A percentile compares a stretch with the other conserved stretches of the same genome.
Evolutionary conservation across 2,329 filamentous ascomycete species (phyloP).

Genomic region (Apiospora arundinis): DNA sequence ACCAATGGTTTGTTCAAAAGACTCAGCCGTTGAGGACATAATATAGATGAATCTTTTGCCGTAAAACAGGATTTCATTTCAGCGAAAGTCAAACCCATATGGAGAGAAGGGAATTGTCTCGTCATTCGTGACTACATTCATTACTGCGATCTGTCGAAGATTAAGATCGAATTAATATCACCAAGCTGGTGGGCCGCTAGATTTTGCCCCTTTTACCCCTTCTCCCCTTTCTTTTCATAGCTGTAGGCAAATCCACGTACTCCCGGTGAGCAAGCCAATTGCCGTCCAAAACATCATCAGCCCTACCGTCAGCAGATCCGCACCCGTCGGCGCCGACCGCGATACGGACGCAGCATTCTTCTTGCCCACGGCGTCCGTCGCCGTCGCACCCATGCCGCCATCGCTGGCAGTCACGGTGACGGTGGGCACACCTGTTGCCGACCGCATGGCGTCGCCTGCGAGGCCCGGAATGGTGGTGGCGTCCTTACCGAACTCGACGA

Average conservation of each 20-base stretch:
- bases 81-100: no score
- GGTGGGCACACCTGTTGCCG: constrained; percentile 30
- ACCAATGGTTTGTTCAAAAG: no score
- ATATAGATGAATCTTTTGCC: no score
- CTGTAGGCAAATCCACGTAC: not conserved
- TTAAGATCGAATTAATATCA: no score
- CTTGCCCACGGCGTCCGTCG: constrained; percentile 27
- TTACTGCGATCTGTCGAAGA: no score
- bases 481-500: constrained; percentile 52
- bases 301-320: not conserved
- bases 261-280: not conserved
- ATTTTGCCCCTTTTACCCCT: not conserved
- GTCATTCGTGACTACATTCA: no score
- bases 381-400: constrained; percentile 26
- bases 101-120: no score
- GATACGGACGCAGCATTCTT: not conserved
- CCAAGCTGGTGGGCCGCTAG: not conserved
- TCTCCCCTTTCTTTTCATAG: not conserved
- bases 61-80: no score
- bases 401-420: constrained; percentile 25
- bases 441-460: constrained; percentile 47
- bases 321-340: constrained; percentile 26
- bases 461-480: constrained; percentile 49
- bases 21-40: no score
- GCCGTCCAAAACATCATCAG: not conserved